Percentiles rank a stretch among this genome's conserved stretches.
These are phyloP conservation scores for Aspergillus ochraceoroseus DNA, from an alignment of 2,329 filamentous ascomycete genomes.

Conservation along the genomic window DNA sequence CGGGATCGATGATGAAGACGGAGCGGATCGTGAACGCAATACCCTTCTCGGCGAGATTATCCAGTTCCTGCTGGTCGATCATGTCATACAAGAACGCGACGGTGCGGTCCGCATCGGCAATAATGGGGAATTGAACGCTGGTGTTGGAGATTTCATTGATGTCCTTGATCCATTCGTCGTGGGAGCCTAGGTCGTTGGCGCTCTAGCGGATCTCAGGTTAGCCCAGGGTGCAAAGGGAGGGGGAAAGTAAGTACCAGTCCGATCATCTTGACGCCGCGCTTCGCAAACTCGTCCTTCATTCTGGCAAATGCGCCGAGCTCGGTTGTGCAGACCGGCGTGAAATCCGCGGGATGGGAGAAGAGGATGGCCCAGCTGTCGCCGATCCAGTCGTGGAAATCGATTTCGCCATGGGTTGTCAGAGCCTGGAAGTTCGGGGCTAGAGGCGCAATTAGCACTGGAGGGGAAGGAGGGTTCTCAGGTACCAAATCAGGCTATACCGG, in stretches of 20 bases:
- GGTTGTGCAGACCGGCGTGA: conserved; percentile 92
- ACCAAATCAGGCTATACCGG: conserved; percentile 23
- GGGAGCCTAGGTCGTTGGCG: conserved; percentile 76
- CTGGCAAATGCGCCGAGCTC: conserved; percentile 92
- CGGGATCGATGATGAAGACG: conserved; percentile 90
- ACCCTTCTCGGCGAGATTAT: conserved; percentile 74
- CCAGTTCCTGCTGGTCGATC: conserved; percentile 75
- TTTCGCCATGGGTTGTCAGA: conserved; percentile 59
- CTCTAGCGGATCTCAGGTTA: conserved; percentile 35
- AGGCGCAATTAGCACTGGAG: neutral
- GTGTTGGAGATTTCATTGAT: conserved; percentile 72
- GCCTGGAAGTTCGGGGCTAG: conserved; percentile 62
- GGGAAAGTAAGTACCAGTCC: conserved; percentile 55
- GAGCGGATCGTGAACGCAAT: conserved; percentile 81
- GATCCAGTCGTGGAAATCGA: conserved; percentile 67
- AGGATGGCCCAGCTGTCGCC: conserved; percentile 63
- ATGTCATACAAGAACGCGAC: conserved; percentile 74
- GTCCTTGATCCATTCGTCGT: conserved; percentile 84
- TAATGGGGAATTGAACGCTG: conserved; percentile 70
- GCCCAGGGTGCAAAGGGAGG: neutral
- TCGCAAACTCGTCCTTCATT: conserved; percentile 79
- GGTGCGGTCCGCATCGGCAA: conserved; percentile 74
- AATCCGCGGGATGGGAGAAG: conserved; percentile 71
- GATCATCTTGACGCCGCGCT: conserved; percentile 84
- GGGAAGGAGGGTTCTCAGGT: neutral